A percentile compares a stretch with the other conserved stretches of the same genome.
These are phyloP conservation scores for Silene coronaria DNA, from an alignment of 179 eudicot genomes.

Conservation along the genomic window DNA sequence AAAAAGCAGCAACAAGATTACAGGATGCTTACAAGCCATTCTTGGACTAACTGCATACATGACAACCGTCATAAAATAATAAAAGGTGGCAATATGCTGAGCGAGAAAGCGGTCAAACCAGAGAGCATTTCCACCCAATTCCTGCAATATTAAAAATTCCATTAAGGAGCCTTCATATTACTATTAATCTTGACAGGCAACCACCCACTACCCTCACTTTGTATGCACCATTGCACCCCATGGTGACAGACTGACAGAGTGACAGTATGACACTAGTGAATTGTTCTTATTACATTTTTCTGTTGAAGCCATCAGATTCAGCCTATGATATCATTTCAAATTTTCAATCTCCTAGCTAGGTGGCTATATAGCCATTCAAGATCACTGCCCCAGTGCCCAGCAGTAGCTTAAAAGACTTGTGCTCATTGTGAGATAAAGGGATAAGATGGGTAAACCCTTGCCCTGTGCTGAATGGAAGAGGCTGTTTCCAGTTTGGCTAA, in stretches of 20 bases:
- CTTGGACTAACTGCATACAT: constrained; percentile 93
- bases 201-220: neutral
- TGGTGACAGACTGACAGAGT: too few relatives aligned
- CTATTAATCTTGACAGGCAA: neutral
- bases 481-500: neutral
- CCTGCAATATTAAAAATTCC: constrained; percentile 44
- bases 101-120: constrained; percentile 97
- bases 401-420: neutral
- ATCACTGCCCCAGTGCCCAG: neutral
- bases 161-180: neutral
- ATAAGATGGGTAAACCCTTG: neutral
- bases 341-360: constrained; percentile 5
- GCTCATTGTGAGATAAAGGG: neutral
- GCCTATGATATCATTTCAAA: constrained; percentile 3
- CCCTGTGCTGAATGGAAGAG: neutral
- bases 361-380: neutral
- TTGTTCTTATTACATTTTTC: constrained; percentile 1
- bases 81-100: constrained; percentile 78
- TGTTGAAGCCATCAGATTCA: neutral
- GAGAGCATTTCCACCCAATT: constrained; percentile 88
- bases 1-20: constrained; percentile 19
- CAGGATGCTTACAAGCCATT: constrained; percentile 87
- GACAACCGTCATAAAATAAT: constrained; percentile 76
- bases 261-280: constrained; percentile 2
- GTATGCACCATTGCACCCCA: neutral